These are phyloP conservation scores for Lojkania enalia DNA, from an alignment of 2,329 filamentous ascomycete species.

Conservation along the genomic window DNA sequence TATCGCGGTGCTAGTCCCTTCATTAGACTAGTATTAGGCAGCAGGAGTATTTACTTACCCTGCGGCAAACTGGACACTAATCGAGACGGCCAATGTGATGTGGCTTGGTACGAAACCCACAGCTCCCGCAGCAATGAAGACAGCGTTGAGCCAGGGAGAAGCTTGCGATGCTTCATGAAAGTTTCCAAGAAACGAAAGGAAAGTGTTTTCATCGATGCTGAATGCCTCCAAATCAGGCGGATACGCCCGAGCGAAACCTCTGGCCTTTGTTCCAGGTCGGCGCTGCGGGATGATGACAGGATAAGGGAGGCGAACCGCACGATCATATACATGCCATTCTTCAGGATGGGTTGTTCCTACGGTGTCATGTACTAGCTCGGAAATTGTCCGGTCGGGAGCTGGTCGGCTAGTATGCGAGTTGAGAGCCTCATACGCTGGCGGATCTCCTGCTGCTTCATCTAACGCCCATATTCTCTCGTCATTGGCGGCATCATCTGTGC, in stretches of 20 bases:
- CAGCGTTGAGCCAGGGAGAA: conserved; percentile 3
- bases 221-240: conserved; percentile 51
- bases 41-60: conserved; percentile 30
- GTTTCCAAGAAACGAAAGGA: conserved; percentile 54
- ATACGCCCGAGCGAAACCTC: conserved; percentile 59
- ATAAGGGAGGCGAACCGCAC: conserved; percentile 2
- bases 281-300: conserved; percentile 56
- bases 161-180: conserved; percentile 50
- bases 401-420: background rate
- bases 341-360: background rate
- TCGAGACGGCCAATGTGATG: conserved; percentile 6
- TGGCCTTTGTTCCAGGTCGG: conserved; percentile 50
- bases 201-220: conserved; percentile 55
- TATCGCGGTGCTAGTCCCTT: conserved; percentile 49
- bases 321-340: conserved; percentile 1
- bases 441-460: conserved; percentile 4
- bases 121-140: conserved; percentile 5
- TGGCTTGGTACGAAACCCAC: conserved; percentile 6
- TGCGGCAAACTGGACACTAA: conserved; percentile 12
- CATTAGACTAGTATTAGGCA: conserved; percentile 40
- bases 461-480: conserved; percentile 4
- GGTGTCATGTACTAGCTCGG: background rate
- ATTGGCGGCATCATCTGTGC: background rate
- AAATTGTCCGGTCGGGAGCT: background rate
- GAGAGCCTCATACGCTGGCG: background rate